Percentiles rank a stretch among this genome's conserved stretches.
These are phyloP conservation scores for Nigrospora sphaerica DNA, from an alignment of 2,329 filamentous ascomycete genomes.

Conservation along the genomic window DNA sequence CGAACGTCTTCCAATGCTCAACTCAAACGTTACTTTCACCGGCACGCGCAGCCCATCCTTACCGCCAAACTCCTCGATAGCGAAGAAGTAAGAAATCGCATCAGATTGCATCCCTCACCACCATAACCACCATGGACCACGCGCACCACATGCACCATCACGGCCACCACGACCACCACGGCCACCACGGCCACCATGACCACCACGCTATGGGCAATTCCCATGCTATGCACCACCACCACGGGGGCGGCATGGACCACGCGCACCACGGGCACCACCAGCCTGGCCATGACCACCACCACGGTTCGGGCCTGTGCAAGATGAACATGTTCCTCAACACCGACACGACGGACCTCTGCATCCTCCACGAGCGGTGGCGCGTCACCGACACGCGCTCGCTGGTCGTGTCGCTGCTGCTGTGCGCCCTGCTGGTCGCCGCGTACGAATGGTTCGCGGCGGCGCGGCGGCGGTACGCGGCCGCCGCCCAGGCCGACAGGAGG, in stretches of 20 bases:
- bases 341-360: constrained; percentile 1
- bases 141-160: background rate
- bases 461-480: background rate
- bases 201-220: background rate
- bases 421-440: background rate
- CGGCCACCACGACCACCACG: background rate
- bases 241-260: background rate
- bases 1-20: too few species aligned
- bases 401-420: background rate
- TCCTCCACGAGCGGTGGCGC: constrained; percentile 1
- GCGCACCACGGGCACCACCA: background rate
- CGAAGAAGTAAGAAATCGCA: background rate
- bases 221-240: too few species aligned
- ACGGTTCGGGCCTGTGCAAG: background rate
- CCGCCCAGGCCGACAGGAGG: background rate
- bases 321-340: constrained; percentile 2
- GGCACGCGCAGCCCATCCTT: too few species aligned
- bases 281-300: background rate
- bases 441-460: background rate
- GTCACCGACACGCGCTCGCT: background rate
- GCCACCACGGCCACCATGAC: background rate
- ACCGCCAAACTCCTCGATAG: too few species aligned
- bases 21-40: too few species aligned
- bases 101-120: background rate
- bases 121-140: background rate